A percentile compares a stretch with the other conserved stretches of the same genome.
Evolutionary conservation across 2,329 filamentous ascomycete species (phyloP).

Genomic region (Hirsutella rhossiliensis): DNA sequence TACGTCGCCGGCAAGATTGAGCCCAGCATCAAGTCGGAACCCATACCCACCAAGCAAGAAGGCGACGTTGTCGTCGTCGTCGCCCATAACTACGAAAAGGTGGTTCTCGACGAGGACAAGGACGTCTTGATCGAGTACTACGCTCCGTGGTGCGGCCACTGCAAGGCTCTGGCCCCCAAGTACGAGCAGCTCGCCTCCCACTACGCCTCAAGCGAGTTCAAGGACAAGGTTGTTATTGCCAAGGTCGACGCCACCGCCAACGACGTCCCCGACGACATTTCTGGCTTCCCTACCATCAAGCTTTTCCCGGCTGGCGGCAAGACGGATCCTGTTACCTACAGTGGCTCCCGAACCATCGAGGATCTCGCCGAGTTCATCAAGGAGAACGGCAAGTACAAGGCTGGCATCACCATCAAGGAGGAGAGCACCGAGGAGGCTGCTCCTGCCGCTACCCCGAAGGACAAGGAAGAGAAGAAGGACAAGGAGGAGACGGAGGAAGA

Average conservation of each 20-base stretch:
- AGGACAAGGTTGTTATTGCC: slow-evolving; percentile 79
- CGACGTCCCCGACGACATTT: slow-evolving; percentile 92
- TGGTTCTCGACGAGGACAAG: slow-evolving; percentile 89
- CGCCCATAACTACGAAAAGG: slow-evolving; percentile 82
- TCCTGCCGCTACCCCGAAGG: slow-evolving; percentile 37
- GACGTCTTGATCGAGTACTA: slow-evolving; percentile 98
- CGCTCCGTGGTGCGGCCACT: slow-evolving; percentile 98
- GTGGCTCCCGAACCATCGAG: slow-evolving; percentile 76
- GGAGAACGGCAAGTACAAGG: slow-evolving; percentile 87
- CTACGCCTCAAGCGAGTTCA: slow-evolving; percentile 68
- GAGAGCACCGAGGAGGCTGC: slow-evolving; percentile 43
- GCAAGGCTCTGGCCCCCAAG: slow-evolving; percentile 93
- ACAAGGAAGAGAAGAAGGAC: slow-evolving; percentile 20
- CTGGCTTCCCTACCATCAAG: slow-evolving; percentile 99
- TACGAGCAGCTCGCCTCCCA: slow-evolving; percentile 82
- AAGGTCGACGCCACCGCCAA: slow-evolving; percentile 96
- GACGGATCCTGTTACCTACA: slow-evolving; percentile 74
- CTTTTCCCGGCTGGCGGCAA: slow-evolving; percentile 88
- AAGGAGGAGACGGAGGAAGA: slow-evolving; percentile 22
- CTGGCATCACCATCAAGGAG: slow-evolving; percentile 48
- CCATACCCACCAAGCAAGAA: slow-evolving; percentile 86
- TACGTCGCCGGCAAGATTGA: slow-evolving; percentile 80
- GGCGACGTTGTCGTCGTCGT: slow-evolving; percentile 80
- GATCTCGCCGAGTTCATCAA: slow-evolving; percentile 87
- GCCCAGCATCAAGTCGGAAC: slow-evolving; percentile 97